phyloP scores from a whole-genome alignment of 495 filamentous ascomycete genomes.

The Talaromyces nanjingensis region DNA sequence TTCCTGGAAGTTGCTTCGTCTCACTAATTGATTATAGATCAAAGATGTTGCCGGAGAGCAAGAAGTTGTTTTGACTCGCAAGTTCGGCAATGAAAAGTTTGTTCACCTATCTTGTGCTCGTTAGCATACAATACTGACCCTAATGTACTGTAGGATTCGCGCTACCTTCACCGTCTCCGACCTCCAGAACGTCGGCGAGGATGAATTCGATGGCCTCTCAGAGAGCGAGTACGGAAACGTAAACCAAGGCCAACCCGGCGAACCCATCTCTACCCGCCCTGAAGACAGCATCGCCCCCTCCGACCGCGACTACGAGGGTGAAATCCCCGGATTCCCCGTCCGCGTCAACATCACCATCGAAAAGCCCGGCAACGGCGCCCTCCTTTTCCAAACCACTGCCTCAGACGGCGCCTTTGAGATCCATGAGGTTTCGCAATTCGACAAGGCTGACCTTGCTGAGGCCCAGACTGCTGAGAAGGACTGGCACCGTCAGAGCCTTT shows the following conservation, averaged over 20 bases:
- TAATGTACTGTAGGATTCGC: slow-evolving; percentile 56
- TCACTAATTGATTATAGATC: slow-evolving; percentile 57
- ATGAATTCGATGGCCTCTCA: slow-evolving; percentile 45
- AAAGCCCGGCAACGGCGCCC: slow-evolving; percentile 72
- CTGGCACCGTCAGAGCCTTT: slow-evolving; percentile 65
- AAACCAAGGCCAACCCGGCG: slow-evolving; percentile 40
- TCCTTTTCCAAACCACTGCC: slow-evolving; percentile 79
- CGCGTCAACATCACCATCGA: slow-evolving; percentile 81
- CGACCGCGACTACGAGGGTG: slow-evolving; percentile 48
- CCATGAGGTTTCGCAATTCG: slow-evolving; percentile 86
- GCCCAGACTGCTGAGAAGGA: slow-evolving; percentile 59
- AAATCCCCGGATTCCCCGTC: slow-evolving; percentile 60
- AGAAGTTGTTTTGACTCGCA: slow-evolving; percentile 76
- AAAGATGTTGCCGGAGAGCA: slow-evolving; percentile 75
- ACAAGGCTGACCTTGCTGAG: slow-evolving; percentile 61
- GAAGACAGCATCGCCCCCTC: slow-evolving; percentile 52
- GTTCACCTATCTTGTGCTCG: slow-evolving; percentile 16
- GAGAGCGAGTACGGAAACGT: slow-evolving; percentile 45
- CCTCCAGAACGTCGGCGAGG: slow-evolving; percentile 64
- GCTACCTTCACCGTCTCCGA: slow-evolving; percentile 92
- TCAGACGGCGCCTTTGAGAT: slow-evolving; percentile 84
- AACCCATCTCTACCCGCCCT: slow-evolving; percentile 45
- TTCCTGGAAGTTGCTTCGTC: slow-evolving; percentile 52
- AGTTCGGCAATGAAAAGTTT: slow-evolving; percentile 82
- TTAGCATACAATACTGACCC: neutral